These are phyloP conservation scores for Cajanus cajan DNA, from an alignment of 306 rosid species.

Conservation along the genomic window DNA sequence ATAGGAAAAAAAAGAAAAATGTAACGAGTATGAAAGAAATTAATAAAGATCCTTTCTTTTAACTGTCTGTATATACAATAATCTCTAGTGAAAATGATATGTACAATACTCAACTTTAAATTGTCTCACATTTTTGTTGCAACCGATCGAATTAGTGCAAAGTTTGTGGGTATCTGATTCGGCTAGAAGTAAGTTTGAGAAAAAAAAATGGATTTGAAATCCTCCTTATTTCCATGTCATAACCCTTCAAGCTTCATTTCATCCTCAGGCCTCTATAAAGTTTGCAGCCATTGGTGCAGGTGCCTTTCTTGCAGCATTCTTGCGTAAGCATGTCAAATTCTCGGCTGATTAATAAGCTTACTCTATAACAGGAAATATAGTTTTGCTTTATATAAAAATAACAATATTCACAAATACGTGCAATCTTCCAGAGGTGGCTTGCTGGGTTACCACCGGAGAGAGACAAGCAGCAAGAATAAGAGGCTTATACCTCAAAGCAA, in stretches of 20 bases:
- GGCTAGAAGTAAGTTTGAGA: not conserved
- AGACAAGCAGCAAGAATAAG: constrained; percentile 82
- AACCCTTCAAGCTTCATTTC: not conserved
- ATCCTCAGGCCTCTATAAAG: constrained; percentile 52
- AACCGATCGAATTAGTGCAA: not conserved
- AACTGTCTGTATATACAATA: no score
- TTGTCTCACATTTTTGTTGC: constrained; percentile 5
- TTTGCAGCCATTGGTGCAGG: constrained; percentile 56
- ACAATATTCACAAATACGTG: not conserved
- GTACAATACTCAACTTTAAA: not conserved
- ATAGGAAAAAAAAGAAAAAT: no score
- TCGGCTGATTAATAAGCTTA: not conserved
- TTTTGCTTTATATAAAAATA: constrained; percentile 7
- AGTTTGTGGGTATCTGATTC: not conserved
- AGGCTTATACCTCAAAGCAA: constrained; percentile 67
- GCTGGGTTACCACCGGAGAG: constrained; percentile 89
- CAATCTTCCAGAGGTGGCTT: constrained; percentile 56
- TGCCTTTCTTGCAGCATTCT: constrained; percentile 50
- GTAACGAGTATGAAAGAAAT: no score
- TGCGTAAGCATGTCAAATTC: constrained; percentile 53
- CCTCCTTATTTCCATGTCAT: constrained; percentile 12
- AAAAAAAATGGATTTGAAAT: not conserved
- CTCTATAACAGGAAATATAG: not conserved
- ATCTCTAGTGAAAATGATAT: no score
- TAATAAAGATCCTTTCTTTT: no score